Evolutionary conservation across 2,329 filamentous ascomycete species (phyloP).

Genomic region (Alternaria dauci): DNA sequence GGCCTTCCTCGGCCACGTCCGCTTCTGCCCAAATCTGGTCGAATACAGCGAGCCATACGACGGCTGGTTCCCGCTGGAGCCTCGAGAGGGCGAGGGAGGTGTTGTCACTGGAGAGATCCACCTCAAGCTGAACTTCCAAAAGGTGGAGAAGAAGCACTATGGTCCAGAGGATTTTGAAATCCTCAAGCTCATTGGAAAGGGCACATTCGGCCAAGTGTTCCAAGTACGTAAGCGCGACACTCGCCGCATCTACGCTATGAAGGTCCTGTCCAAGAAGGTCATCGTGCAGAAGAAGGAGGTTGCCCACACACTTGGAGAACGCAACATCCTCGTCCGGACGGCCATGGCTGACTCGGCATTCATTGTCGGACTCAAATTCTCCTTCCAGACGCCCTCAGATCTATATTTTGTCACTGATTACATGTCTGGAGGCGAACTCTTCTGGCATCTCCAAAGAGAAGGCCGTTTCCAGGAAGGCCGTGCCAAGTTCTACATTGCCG

Average conservation of each 20-base stretch:
- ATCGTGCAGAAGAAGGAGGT: slow-evolving; percentile 99
- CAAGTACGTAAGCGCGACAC: slow-evolving; percentile 98
- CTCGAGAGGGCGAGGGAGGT: slow-evolving; percentile 80
- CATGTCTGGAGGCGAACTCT: slow-evolving; percentile 98
- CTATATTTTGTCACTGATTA: slow-evolving; percentile 99
- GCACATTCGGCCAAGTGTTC: slow-evolving; percentile 98
- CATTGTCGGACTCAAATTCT: slow-evolving; percentile 97
- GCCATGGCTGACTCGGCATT: slow-evolving; percentile 96
- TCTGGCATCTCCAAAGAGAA: slow-evolving; percentile 98
- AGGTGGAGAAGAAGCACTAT: slow-evolving; percentile 83
- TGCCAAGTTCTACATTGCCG: slow-evolving; percentile 98
- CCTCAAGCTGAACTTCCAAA: slow-evolving; percentile 85
- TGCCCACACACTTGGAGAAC: slow-evolving; percentile 93
- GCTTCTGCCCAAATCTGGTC: slow-evolving; percentile 76
- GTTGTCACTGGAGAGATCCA: slow-evolving; percentile 86
- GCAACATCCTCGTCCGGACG: slow-evolving; percentile 95
- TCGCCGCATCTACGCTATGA: slow-evolving; percentile 97
- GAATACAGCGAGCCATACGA: slow-evolving; percentile 75
- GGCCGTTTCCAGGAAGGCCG: slow-evolving; percentile 93
- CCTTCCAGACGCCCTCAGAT: slow-evolving; percentile 96
- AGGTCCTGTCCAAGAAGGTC: slow-evolving; percentile 98
- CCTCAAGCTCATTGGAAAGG: slow-evolving; percentile 94
- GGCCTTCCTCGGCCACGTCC: slow-evolving; percentile 89
- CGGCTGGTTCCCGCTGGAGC: slow-evolving; percentile 84
- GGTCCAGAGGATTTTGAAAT: slow-evolving; percentile 97